Conservation (phyloP, 2,329 filamentous ascomycete genomes). For the Colletotrichum sp. region DNA sequence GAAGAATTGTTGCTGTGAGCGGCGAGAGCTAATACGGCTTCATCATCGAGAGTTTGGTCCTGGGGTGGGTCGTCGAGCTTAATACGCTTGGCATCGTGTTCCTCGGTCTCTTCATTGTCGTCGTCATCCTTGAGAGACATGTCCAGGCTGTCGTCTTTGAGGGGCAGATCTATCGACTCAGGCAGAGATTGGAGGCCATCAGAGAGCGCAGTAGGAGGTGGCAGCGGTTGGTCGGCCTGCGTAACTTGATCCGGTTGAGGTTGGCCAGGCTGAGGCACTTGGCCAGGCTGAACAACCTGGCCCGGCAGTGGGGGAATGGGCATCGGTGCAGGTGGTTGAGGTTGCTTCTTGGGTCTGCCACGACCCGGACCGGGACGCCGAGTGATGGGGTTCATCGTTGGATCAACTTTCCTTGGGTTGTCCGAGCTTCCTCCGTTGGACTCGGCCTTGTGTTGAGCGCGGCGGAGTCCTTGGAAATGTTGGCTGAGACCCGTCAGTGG, state of each 20-base stretch:
- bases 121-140: slow-evolving; percentile 33
- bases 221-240: neutral
- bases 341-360: slow-evolving; percentile 56
- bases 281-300: neutral
- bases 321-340: slow-evolving; percentile 24
- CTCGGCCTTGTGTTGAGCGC: slow-evolving; percentile 60
- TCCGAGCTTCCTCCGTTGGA: slow-evolving; percentile 38
- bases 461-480: slow-evolving; percentile 64
- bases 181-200: slow-evolving; percentile 1
- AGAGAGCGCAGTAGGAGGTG: neutral
- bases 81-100: slow-evolving; percentile 14
- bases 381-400: slow-evolving; percentile 63
- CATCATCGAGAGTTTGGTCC: slow-evolving; percentile 47
- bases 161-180: slow-evolving; percentile 9
- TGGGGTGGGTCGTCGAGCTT: slow-evolving; percentile 39
- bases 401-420: slow-evolving; percentile 48
- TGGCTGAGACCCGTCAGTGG: slow-evolving; percentile 47
- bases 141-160: slow-evolving; percentile 21
- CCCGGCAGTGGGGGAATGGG: slow-evolving; percentile 6
- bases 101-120: slow-evolving; percentile 25
- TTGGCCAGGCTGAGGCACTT: neutral
- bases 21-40: slow-evolving; percentile 53
- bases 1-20: slow-evolving; percentile 43
- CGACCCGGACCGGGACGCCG: slow-evolving; percentile 63
- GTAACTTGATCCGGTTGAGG: slow-evolving; percentile 15